These are phyloP conservation scores for Lasiodiplodia sp. DNA, from an alignment of 2,329 filamentous ascomycete genomes.

Conservation along the genomic window DNA sequence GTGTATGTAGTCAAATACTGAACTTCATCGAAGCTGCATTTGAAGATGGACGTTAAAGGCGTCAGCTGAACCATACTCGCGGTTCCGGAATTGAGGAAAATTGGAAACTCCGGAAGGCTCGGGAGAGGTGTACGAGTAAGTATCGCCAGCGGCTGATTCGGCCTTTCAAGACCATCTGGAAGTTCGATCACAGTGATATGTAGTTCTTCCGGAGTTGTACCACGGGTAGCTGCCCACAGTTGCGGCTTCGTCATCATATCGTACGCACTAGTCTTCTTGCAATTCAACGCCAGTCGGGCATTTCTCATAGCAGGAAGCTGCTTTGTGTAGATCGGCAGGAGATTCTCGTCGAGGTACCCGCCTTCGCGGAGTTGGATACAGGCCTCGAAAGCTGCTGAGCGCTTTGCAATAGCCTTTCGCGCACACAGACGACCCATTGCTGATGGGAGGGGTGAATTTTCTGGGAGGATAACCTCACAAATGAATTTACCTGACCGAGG, in stretches of 20 bases:
- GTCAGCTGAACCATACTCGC: constrained; percentile 65
- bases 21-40: constrained; percentile 54
- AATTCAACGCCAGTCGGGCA: constrained; percentile 76
- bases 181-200: constrained; percentile 70
- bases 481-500: constrained; percentile 66
- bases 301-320: constrained; percentile 84
- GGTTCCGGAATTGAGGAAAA: constrained; percentile 73
- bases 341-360: constrained; percentile 73
- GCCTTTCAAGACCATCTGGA: constrained; percentile 63
- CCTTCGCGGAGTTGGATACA: constrained; percentile 73
- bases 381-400: constrained; percentile 85
- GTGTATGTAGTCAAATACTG: constrained; percentile 74
- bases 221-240: constrained; percentile 67
- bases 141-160: constrained; percentile 71
- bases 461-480: constrained; percentile 81
- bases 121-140: constrained; percentile 74
- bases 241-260: constrained; percentile 79
- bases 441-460: constrained; percentile 73
- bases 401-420: constrained; percentile 81
- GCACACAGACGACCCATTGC: constrained; percentile 68
- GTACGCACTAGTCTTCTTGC: constrained; percentile 77
- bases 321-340: constrained; percentile 77
- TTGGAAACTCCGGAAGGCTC: constrained; percentile 68
- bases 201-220: constrained; percentile 58
- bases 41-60: constrained; percentile 54